Conservation (phyloP, 345 rosid genomes). For the Arabis alpina region DNA sequence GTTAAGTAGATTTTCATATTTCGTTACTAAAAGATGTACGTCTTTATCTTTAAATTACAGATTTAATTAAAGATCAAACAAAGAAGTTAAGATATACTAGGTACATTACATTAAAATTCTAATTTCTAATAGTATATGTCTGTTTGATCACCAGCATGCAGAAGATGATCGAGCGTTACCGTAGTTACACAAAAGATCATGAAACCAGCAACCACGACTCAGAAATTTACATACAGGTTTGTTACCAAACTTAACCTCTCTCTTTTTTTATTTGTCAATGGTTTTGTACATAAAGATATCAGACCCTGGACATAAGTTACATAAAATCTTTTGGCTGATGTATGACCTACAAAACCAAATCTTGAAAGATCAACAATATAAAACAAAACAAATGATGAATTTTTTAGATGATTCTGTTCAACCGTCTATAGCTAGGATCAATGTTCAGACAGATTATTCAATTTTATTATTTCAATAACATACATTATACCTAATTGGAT, state of each 20-base stretch:
- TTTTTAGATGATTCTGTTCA: background rate
- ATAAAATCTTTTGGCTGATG: conserved; percentile 13
- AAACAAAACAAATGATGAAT: background rate
- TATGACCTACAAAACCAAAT: conserved; percentile 20
- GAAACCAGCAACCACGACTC: conserved; percentile 30
- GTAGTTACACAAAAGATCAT: conserved; percentile 41
- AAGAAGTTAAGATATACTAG: background rate
- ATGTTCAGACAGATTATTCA: conserved; percentile 14
- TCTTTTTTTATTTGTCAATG: background rate
- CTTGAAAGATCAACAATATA: background rate
- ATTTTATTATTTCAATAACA: too few species aligned
- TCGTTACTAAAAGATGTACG: conserved; percentile 2
- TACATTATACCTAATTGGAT: too few species aligned
- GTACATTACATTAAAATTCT: background rate
- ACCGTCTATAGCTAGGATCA: background rate
- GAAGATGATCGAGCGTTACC: conserved; percentile 58
- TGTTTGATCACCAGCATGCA: conserved; percentile 50
- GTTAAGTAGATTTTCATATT: conserved; percentile 1
- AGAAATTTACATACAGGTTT: conserved; percentile 51
- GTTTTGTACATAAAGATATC: background rate
- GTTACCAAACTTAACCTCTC: background rate
- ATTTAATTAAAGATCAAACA: background rate
- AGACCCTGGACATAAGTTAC: background rate
- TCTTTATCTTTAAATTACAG: background rate
- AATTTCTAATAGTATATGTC: conserved; percentile 3